A percentile compares a stretch with the other conserved stretches of the same genome.
These are phyloP conservation scores for Tetragonia tetragonoides DNA, from an alignment of 148 eudicot species.

Conservation along the genomic window DNA sequence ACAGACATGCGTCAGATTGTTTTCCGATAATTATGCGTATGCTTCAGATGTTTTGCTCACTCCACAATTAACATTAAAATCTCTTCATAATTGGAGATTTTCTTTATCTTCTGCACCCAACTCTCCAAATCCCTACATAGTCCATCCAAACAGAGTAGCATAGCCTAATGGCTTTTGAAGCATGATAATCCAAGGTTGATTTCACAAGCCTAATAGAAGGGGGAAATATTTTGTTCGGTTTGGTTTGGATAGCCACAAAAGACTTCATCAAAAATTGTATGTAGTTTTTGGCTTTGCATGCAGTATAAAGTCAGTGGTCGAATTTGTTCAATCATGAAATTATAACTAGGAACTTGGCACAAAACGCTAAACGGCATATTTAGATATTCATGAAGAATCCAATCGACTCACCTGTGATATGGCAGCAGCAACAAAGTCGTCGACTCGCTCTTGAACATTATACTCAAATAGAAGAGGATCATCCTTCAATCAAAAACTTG, in stretches of 20 bases:
- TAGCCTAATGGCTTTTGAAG: not conserved
- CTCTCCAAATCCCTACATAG: not conserved
- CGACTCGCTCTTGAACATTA: slow-evolving; percentile 69
- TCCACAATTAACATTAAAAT: not conserved
- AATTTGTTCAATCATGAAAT: not conserved
- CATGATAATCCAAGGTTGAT: not conserved
- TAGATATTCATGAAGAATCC: not conserved
- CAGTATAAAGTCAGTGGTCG: not conserved
- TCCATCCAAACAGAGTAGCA: slow-evolving; percentile 1
- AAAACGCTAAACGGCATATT: not conserved
- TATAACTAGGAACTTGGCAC: not conserved
- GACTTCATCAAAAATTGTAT: not conserved
- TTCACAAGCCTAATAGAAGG: not conserved
- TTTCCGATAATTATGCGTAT: not conserved
- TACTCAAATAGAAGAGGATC: slow-evolving; percentile 61
- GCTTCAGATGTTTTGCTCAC: not conserved
- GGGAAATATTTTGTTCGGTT: not conserved
- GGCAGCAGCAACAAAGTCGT: slow-evolving; percentile 76
- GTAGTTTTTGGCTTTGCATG: not conserved
- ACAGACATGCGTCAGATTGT: too few species aligned
- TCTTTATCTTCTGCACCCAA: too few species aligned
- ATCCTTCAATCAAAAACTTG: slow-evolving; percentile 47
- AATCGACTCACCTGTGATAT: slow-evolving; percentile 54
- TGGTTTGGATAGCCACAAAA: not conserved
- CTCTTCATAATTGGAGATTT: not conserved